These are phyloP conservation scores for Lophium mytilinum DNA, from an alignment of 495 filamentous ascomycete genomes.

Conservation along the genomic window DNA sequence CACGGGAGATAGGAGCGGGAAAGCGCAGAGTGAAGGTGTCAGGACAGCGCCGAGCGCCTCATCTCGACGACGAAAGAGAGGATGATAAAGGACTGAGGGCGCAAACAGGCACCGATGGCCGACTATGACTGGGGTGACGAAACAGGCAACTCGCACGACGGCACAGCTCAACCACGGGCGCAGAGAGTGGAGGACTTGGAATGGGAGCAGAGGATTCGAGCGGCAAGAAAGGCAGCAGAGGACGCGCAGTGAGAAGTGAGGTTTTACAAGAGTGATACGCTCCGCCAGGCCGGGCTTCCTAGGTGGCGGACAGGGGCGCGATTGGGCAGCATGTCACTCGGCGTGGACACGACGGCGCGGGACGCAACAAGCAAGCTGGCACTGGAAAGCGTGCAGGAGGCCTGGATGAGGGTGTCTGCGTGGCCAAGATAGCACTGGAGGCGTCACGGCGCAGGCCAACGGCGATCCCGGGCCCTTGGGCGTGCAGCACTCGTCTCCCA, in stretches of 20 bases:
- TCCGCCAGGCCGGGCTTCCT: constrained; percentile 10
- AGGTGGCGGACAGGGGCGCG: constrained; percentile 2
- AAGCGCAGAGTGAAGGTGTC: background rate
- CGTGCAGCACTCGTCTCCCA: background rate
- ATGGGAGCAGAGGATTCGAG: no score
- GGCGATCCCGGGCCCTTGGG: background rate
- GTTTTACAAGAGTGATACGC: constrained; percentile 25
- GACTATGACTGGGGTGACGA: background rate
- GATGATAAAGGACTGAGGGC: no score
- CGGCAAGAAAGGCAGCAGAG: constrained; percentile 4
- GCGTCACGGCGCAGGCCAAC: background rate
- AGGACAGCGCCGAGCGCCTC: background rate
- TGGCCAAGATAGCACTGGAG: background rate
- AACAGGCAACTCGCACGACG: constrained; percentile 1
- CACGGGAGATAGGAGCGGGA: background rate
- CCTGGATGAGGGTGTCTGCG: no score
- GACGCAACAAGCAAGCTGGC: background rate
- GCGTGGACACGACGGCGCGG: background rate
- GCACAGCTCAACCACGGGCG: background rate
- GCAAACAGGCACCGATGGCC: background rate
- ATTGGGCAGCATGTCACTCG: background rate
- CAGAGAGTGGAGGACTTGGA: background rate
- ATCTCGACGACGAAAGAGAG: background rate
- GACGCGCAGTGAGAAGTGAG: constrained; percentile 15
- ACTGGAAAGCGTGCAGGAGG: background rate